Base-by-base conservation (phyloP, 306 rosid genomes). In the Castanea mollissima region DNA sequence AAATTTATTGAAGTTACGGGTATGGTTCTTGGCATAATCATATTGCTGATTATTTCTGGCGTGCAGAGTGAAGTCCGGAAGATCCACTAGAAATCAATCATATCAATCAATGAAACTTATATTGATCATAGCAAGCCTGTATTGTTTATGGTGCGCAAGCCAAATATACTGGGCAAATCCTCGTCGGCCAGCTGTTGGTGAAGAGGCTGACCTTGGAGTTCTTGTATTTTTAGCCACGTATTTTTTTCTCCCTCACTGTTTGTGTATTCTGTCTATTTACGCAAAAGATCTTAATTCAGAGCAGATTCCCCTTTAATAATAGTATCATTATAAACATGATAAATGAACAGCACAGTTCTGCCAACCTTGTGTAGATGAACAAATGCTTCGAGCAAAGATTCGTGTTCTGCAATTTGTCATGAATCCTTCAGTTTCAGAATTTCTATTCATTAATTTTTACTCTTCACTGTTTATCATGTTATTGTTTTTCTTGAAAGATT, bases 181-280 rank as follows among this genome's bases (percentile, higher is more conserved):
- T 29, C 97, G 89, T 13, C 92, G 89, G 25, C 83, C 98, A 0
- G 93, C 98, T 0, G 89, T 92, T 57, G 98, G 97, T 13, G 97
- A 94, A 92, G 98, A 94, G 82, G 97, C 98, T 32, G 98, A 94
- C 82, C 97, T 91, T 18, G 97, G 98, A 70, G 94, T 92, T 84
- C 70, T 94, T 10, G 84, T 92, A 56, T 94, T 94, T 71, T 83
- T 92, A 58, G 91, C 89, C 63, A 8, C 54, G 3, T 94, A 80
- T 77, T 86, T 92, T 56, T 89, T 89, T 81, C 87, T 91, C 65
- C 98, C 98, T 69, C 89, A 88, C 31, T 73, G 80, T 79, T 78
- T 93, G 77, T 91, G 98, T 81, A 88, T 91, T 63, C 72, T 74
- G 74, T 91, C 98, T 63, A 84, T 89, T 92, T 31, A 85, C 82